These are phyloP conservation scores for Amanita muscaria DNA, from an alignment of 768 basidiomycete species.

Conservation along the genomic window DNA sequence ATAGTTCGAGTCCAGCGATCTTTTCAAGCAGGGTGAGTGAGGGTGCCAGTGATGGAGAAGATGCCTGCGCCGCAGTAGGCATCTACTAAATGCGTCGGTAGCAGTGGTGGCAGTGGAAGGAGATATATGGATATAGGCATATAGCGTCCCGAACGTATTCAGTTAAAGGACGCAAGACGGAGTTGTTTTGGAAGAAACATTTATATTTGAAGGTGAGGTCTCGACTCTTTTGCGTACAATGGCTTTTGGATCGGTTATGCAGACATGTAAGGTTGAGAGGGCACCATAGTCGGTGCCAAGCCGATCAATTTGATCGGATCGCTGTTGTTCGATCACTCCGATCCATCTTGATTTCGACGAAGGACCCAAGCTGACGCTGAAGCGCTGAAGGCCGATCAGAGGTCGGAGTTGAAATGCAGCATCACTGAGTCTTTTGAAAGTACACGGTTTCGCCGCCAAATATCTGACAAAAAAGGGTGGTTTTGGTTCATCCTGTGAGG, in stretches of 20 bases:
- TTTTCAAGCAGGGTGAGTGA: slow-evolving; percentile 57
- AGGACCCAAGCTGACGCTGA: too few species aligned
- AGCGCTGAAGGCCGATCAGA: too few species aligned
- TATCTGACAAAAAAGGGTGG: too few species aligned
- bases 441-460: too few species aligned
- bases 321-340: too few species aligned
- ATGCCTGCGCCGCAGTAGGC: slow-evolving; percentile 89
- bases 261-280: slow-evolving; percentile 48
- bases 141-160: slow-evolving; percentile 74
- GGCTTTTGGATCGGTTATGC: slow-evolving; percentile 75
- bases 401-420: too few species aligned
- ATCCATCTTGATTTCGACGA: too few species aligned
- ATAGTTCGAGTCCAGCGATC: slow-evolving; percentile 88
- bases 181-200: slow-evolving; percentile 98
- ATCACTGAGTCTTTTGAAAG: too few species aligned
- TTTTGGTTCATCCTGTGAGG: too few species aligned
- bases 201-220: slow-evolving; percentile 74
- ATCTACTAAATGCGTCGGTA: slow-evolving; percentile 84
- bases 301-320: too few species aligned
- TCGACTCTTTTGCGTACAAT: slow-evolving; percentile 78
- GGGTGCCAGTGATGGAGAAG: slow-evolving; percentile 82
- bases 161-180: slow-evolving; percentile 79
- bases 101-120: slow-evolving; percentile 13
- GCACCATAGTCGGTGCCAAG: slow-evolving; percentile 23
- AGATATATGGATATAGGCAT: slow-evolving; percentile 28